A percentile compares a stretch with the other conserved stretches of the same genome.
Conservation (phyloP, 2,329 filamentous ascomycete species). For the Fusarium tjaetaba region DNA sequence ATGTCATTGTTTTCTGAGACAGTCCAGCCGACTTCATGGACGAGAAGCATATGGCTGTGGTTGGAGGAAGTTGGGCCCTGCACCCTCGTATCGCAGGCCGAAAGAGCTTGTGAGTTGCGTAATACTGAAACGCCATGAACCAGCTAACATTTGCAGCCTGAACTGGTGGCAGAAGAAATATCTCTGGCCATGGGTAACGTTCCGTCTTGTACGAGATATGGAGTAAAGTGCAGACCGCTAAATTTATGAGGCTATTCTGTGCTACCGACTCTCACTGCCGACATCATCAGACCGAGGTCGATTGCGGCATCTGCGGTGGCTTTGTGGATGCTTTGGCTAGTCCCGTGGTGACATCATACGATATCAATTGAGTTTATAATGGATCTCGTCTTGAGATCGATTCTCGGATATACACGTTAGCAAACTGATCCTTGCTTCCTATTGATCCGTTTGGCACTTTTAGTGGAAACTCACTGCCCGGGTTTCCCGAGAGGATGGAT, state of each 20-base stretch:
- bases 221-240: neutral
- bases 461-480: constrained; percentile 18
- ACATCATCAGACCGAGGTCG: neutral
- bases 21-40: constrained; percentile 30
- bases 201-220: constrained; percentile 16
- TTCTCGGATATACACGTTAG: constrained; percentile 19
- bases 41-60: constrained; percentile 9
- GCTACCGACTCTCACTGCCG: constrained; percentile 13
- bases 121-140: accelerated
- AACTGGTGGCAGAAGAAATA: constrained; percentile 36
- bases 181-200: constrained; percentile 26
- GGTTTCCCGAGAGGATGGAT: constrained; percentile 9
- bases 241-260: neutral
- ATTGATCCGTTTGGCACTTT: neutral
- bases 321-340: constrained; percentile 11
- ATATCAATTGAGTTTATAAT: constrained; percentile 21
- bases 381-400: neutral
- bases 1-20: neutral
- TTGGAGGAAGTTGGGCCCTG: constrained; percentile 28
- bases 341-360: constrained; percentile 32
- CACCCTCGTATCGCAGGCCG: constrained; percentile 20
- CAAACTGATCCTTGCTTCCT: neutral
- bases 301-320: constrained; percentile 10
- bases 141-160: neutral
- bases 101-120: constrained; percentile 25